These are phyloP conservation scores for Candida tunisiensis DNA, from an alignment of 1,139 yeast genomes.

Conservation along the genomic window DNA sequence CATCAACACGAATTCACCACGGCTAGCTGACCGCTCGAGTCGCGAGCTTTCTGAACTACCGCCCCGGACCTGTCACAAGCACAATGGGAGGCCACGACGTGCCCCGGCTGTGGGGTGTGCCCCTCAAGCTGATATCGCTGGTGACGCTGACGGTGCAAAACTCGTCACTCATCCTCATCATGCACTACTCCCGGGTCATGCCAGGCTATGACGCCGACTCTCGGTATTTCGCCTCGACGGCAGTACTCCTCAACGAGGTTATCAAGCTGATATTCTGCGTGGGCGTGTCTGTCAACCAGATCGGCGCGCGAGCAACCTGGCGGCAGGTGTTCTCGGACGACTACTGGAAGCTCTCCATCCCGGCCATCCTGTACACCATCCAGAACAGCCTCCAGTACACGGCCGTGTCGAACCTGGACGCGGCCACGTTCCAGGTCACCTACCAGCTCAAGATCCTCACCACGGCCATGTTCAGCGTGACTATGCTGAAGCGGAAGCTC, in stretches of 20 bases:
- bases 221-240: conserved; percentile 24
- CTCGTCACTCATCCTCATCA: conserved; percentile 21
- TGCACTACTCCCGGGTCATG: conserved; percentile 27
- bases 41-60: no score
- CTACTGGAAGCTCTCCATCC: conserved; percentile 24
- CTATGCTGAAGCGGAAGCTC: conserved; percentile 20
- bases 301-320: conserved; percentile 11
- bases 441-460: conserved; percentile 26
- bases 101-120: conserved; percentile 11
- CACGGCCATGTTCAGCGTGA: conserved; percentile 26
- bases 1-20: no score
- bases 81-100: conserved; percentile 2
- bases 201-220: conserved; percentile 16
- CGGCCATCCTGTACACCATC: conserved; percentile 24
- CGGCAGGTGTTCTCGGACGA: conserved; percentile 20
- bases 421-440: conserved; percentile 27
- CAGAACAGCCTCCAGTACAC: conserved; percentile 25
- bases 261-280: conserved; percentile 20
- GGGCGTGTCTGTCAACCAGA: conserved; percentile 10
- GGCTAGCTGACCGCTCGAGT: no score
- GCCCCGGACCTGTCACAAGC: no score
- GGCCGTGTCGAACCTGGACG: conserved; percentile 25
- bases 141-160: conserved; percentile 20
- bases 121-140: conserved; percentile 16
- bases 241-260: conserved; percentile 24